Conservation (phyloP, 768 basidiomycete species). For the Mycena galopus region DNA sequence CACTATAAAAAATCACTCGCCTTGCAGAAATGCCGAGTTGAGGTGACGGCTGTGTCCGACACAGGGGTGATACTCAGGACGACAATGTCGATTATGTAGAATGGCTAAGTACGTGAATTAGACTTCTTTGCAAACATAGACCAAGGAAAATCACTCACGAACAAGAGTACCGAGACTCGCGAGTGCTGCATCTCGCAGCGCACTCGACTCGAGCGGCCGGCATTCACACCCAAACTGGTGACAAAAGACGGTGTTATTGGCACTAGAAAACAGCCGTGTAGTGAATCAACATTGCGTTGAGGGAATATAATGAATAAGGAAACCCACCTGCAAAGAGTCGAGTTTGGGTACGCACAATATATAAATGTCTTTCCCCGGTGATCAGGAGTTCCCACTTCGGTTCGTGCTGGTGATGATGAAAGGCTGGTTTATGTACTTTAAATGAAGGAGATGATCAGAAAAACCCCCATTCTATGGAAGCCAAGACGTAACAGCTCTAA, state of each 20-base stretch:
- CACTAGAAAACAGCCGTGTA: not conserved
- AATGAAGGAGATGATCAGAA: no score
- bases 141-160: not conserved
- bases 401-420: no score
- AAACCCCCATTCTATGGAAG: no score
- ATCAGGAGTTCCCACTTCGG: no score
- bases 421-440: no score
- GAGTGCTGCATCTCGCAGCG: not conserved
- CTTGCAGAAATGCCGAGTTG: conserved; percentile 1
- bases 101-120: not conserved
- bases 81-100: not conserved
- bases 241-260: not conserved
- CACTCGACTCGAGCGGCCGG: not conserved
- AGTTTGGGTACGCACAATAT: no score
- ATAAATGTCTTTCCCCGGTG: no score
- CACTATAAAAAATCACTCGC: not conserved
- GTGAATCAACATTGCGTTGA: no score
- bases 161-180: no score
- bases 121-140: conserved; percentile 1
- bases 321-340: not conserved
- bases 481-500: no score
- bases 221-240: not conserved
- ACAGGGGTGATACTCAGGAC: not conserved
- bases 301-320: not conserved
- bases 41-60: not conserved